Base-by-base conservation (phyloP, 352 stramenopile genomes). In the Pythium aphanidermatum region DNA sequence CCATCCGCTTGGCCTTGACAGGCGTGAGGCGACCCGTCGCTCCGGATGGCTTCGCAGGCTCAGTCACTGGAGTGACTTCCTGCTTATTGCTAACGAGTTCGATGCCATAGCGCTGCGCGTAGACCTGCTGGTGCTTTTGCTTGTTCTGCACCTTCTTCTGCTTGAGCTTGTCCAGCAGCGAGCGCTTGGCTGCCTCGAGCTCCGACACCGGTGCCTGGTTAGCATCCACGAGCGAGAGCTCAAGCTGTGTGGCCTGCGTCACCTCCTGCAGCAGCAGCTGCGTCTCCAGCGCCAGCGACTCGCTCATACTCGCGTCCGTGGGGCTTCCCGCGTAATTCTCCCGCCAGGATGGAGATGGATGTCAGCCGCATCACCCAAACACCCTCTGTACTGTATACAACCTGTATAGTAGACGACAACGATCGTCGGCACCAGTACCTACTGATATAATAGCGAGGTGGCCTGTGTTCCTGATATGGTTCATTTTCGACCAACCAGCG, bases 201-300 rank as follows among this genome's bases (percentile, higher is more conserved):
- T 86, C 68, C 40, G 61, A 69, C 46, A 55, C 48, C 3, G 50
- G 51, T 7, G 60, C 55, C 12, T 52, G 53, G 33, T 46, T 58
- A 13, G 39, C 40, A 24, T 55, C 60, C 14, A 55, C 56, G 19
- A 67, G 45, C 23, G 46, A 49, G 19, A 49, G 58, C 27, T 74
- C 68, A 21, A 65, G 55, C 17, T 68, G 57, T 44, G 60, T 73
- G 27, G 72, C 60, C 43, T 85, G 74, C 49, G 76, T 72, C 37
- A 70, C 74, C 60, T 86, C 68, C 55, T 90, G 74, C 63, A 90
- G 64, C 68, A 90, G 58, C 7, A 87, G 58, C 60, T 90, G 74
- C 55, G 78, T 87, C 66, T 90, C 58, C 29, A 90, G 65, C 45
- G 78, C 78, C 46, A 90, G 27, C 58, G 80, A 65, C 48, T 82